A percentile compares a stretch with the other conserved stretches of the same genome.
Conservation (phyloP, 495 filamentous ascomycete species). For the Emericellopsis terricola region DNA sequence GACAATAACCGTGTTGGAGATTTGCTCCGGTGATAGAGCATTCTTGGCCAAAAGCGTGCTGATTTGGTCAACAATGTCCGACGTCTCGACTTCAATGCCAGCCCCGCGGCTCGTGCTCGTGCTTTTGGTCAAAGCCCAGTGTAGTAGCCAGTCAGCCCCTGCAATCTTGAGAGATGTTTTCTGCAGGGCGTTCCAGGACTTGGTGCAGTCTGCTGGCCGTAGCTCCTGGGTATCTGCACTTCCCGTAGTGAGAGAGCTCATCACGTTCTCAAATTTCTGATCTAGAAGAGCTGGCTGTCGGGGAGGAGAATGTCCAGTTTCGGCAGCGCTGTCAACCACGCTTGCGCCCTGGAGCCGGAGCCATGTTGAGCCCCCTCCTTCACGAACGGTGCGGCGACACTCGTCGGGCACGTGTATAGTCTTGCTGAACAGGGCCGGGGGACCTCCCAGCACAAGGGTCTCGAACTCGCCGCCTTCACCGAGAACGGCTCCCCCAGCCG, state of each 20-base stretch:
- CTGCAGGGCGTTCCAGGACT: background rate
- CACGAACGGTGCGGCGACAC: constrained; percentile 33
- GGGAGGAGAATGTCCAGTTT: too few species aligned
- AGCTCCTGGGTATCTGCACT: too few species aligned
- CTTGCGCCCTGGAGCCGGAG: constrained; percentile 39
- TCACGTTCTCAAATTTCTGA: constrained; percentile 19
- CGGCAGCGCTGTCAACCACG: too few species aligned
- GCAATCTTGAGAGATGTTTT: background rate
- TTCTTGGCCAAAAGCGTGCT: constrained; percentile 8
- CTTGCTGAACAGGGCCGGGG: constrained; percentile 47
- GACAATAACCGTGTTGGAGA: constrained; percentile 58
- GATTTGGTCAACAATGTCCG: constrained; percentile 16
- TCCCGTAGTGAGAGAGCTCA: constrained; percentile 2
- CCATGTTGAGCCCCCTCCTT: constrained; percentile 55
- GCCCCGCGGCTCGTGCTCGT: too few species aligned
- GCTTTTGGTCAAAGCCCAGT: too few species aligned
- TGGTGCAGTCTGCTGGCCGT: too few species aligned
- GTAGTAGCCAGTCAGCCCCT: too few species aligned
- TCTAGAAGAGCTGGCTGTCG: constrained; percentile 22
- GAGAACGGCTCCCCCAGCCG: constrained; percentile 49
- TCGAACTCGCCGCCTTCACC: constrained; percentile 97
- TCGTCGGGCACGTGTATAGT: constrained; percentile 43
- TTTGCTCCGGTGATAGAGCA: constrained; percentile 27
- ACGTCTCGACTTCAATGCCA: constrained; percentile 17
- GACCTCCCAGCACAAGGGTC: constrained; percentile 75